phyloP scores from a whole-genome alignment of 345 rosid genomes.

The Eucalyptus cloeziana region DNA sequence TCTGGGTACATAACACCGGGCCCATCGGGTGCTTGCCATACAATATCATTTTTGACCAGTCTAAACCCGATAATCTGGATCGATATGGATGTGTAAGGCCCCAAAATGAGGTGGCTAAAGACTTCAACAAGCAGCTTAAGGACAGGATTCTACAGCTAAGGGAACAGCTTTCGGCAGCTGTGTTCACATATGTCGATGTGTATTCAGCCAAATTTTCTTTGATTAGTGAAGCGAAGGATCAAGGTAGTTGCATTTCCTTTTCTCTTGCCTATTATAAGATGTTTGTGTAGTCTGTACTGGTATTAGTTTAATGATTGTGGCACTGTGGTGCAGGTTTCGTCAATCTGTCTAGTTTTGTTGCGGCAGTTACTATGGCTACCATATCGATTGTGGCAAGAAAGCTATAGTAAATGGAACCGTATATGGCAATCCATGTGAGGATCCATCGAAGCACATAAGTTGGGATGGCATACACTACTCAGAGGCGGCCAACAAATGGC shows the following conservation, averaged over 20 bases:
- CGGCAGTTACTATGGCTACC: conserved; percentile 48
- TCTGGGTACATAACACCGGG: conserved; percentile 78
- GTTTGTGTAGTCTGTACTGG: not conserved
- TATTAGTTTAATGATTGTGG: not conserved
- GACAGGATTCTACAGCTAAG: conserved; percentile 19
- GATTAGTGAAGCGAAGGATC: conserved; percentile 26
- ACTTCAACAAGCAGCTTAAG: conserved; percentile 65
- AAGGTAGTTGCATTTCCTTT: conserved; percentile 20
- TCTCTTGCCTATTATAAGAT: not conserved
- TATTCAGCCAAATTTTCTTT: conserved; percentile 52
- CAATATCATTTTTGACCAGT: conserved; percentile 6
- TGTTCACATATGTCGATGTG: conserved; percentile 53
- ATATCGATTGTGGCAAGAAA: conserved; percentile 54
- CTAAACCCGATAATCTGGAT: conserved; percentile 18
- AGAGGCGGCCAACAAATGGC: conserved; percentile 42
- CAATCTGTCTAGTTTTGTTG: conserved; percentile 58
- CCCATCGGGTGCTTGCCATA: conserved; percentile 81
- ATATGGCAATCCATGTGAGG: conserved; percentile 45
- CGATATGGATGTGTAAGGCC: conserved; percentile 46
- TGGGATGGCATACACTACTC: conserved; percentile 84
- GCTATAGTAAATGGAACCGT: conserved; percentile 50
- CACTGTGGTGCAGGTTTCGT: conserved; percentile 39
- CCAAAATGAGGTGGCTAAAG: conserved; percentile 44
- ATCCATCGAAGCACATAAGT: conserved; percentile 44
- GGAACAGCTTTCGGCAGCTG: conserved; percentile 27